phyloP scores from a whole-genome alignment of 768 basidiomycete species.

The Trametes cingulata region DNA sequence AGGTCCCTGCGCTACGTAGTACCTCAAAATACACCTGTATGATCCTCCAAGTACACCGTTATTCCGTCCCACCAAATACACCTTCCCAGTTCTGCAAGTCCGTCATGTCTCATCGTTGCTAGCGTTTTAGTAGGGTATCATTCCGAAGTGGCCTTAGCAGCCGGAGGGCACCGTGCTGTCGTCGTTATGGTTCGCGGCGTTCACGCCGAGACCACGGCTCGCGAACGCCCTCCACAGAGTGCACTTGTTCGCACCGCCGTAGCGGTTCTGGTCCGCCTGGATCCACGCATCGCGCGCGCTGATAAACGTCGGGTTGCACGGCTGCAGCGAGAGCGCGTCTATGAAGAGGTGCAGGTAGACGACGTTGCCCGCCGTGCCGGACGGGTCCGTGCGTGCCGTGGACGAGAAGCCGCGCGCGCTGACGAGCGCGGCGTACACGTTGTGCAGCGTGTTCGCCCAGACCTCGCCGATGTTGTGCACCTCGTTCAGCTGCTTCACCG shows the following conservation, averaged over 20 bases:
- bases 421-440: constrained; percentile 21
- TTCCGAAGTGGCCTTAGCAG: constrained; percentile 20
- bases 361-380: constrained; percentile 46
- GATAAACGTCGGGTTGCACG: constrained; percentile 49
- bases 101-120: too few species aligned
- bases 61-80: too few species aligned
- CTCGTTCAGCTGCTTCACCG: constrained; percentile 39
- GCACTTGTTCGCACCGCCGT: constrained; percentile 46
- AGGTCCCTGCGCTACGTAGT: too few species aligned
- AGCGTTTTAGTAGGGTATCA: too few species aligned
- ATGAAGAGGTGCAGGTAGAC: constrained; percentile 54
- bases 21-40: too few species aligned
- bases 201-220: constrained; percentile 49
- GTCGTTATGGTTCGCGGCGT: constrained; percentile 36
- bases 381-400: constrained; percentile 43
- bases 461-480: constrained; percentile 57
- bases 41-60: too few species aligned
- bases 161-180: constrained; percentile 31
- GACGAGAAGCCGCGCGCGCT: constrained; percentile 32
- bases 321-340: constrained; percentile 49
- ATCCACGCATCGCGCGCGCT: constrained; percentile 52
- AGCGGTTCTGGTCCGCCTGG: constrained; percentile 52
- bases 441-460: constrained; percentile 23
- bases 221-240: constrained; percentile 49
- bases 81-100: too few species aligned